Evolutionary conservation across 805 yeast species (phyloP).

Genomic region (Vanderwaltozyma tropicalis): DNA sequence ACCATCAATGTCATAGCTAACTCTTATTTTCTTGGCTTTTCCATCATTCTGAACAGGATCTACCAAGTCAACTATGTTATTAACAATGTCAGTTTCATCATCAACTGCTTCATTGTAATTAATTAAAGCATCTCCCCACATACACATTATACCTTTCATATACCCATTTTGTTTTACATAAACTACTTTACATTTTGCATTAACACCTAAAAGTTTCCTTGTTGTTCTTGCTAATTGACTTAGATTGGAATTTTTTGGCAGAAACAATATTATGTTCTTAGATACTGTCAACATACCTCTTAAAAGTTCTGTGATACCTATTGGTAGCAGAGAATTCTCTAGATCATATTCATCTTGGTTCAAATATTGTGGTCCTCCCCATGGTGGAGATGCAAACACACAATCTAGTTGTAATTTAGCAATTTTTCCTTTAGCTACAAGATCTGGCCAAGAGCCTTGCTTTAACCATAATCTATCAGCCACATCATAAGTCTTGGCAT

Average conservation of each 20-base stretch:
- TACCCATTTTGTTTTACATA: conserved; percentile 34
- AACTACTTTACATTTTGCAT: conserved; percentile 37
- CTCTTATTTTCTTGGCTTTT: background rate
- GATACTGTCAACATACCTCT: conserved; percentile 33
- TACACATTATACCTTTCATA: conserved; percentile 45
- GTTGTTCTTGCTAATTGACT: conserved; percentile 43
- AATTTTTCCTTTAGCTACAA: conserved; percentile 12
- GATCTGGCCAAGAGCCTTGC: conserved; percentile 37
- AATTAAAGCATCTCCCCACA: conserved; percentile 47
- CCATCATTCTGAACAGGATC: background rate
- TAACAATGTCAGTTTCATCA: background rate
- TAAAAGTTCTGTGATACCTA: conserved; percentile 37
- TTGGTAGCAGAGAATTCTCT: conserved; percentile 35
- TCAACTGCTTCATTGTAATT: conserved; percentile 7
- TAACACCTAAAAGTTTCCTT: conserved; percentile 34
- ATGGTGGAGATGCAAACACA: conserved; percentile 72
- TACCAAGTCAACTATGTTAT: background rate
- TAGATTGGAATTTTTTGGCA: conserved; percentile 52
- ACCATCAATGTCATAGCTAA: conserved; percentile 3
- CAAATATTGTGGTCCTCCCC: conserved; percentile 71
- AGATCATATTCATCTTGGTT: conserved; percentile 37
- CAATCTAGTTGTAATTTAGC: conserved; percentile 25
- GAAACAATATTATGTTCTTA: conserved; percentile 44
- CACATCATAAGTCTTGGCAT: conserved; percentile 55
- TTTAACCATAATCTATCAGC: conserved; percentile 38